phyloP scores from a whole-genome alignment of 495 filamentous ascomycete genomes.

The Glonium stellatum region DNA sequence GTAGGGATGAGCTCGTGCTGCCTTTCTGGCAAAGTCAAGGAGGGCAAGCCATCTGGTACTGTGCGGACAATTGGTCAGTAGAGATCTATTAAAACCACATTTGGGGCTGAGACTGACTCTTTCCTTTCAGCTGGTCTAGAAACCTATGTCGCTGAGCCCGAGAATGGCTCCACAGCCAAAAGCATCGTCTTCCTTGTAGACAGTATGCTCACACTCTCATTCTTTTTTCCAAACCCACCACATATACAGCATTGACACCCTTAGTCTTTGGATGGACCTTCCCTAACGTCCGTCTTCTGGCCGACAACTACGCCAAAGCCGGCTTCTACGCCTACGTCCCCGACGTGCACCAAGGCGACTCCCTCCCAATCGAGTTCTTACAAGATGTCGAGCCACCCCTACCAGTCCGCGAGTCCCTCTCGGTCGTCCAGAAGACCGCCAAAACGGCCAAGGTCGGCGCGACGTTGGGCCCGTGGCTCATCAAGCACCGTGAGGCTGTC shows the following conservation, averaged over 20 bases:
- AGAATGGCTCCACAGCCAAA: slow-evolving; percentile 20
- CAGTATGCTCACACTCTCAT: slow-evolving; percentile 11
- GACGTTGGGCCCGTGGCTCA: slow-evolving; percentile 30
- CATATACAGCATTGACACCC: not conserved
- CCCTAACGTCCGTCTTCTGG: slow-evolving; percentile 30
- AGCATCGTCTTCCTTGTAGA: slow-evolving; percentile 29
- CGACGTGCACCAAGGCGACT: slow-evolving; percentile 32
- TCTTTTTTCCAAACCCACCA: not conserved
- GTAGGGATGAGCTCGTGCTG: slow-evolving; percentile 29
- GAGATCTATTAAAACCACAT: not conserved
- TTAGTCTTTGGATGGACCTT: slow-evolving; percentile 29
- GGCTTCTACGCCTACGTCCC: slow-evolving; percentile 32
- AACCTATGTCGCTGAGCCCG: slow-evolving; percentile 29
- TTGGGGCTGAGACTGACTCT: not conserved
- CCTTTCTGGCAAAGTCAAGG: slow-evolving; percentile 27
- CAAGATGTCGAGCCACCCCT: slow-evolving; percentile 32
- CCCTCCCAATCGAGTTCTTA: slow-evolving; percentile 24
- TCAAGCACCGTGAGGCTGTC: slow-evolving; percentile 31
- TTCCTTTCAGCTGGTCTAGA: slow-evolving; percentile 15
- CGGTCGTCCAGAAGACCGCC: slow-evolving; percentile 19
- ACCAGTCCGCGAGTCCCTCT: slow-evolving; percentile 18
- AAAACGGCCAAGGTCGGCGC: slow-evolving; percentile 27
- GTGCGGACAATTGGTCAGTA: slow-evolving; percentile 13
- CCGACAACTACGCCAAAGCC: slow-evolving; percentile 29
- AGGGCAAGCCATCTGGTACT: slow-evolving; percentile 24